Evolutionary conservation across 2,329 filamentous ascomycete genomes (phyloP).

Genomic region (Fusarium foetens): DNA sequence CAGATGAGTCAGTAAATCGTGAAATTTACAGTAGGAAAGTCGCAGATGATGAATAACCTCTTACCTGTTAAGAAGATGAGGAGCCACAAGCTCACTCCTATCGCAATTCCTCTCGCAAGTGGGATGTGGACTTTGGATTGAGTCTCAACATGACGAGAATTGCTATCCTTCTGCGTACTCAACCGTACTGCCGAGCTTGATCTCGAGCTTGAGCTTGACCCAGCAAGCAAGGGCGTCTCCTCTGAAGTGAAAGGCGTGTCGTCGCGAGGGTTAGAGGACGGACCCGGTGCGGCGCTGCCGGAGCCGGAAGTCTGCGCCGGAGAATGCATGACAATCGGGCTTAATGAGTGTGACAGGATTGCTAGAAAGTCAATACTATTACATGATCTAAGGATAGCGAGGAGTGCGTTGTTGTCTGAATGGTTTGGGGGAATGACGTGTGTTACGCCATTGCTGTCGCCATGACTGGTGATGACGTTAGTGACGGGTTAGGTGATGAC

Average conservation of each 20-base stretch:
- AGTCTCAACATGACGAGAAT: slow-evolving; percentile 6
- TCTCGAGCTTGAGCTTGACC: slow-evolving; percentile 9
- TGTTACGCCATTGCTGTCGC: slow-evolving; percentile 1
- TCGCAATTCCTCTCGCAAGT: slow-evolving; percentile 53
- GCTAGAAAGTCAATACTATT: not conserved
- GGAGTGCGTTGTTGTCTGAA: not conserved
- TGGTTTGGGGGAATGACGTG: not conserved
- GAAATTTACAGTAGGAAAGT: not conserved
- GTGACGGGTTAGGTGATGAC: slow-evolving; percentile 16
- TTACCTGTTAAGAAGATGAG: slow-evolving; percentile 47
- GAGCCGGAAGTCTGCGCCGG: not conserved
- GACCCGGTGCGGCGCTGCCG: slow-evolving; percentile 17
- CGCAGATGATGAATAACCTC: not conserved
- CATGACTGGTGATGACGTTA: slow-evolving; percentile 22
- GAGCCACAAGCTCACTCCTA: slow-evolving; percentile 51
- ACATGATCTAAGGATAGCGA: not conserved
- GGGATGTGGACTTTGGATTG: slow-evolving; percentile 40
- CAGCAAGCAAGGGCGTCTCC: slow-evolving; percentile 37
- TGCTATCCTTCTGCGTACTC: not conserved
- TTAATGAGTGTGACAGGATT: not conserved
- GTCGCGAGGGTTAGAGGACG: slow-evolving; percentile 7
- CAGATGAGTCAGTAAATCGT: slow-evolving; percentile 3
- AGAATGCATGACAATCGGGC: slow-evolving; percentile 14
- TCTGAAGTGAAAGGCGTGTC: slow-evolving; percentile 19
- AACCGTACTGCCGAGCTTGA: slow-evolving; percentile 3